Conservation (phyloP, 805 yeast genomes). For the Wickerhamiella allomyrinae region DNA sequence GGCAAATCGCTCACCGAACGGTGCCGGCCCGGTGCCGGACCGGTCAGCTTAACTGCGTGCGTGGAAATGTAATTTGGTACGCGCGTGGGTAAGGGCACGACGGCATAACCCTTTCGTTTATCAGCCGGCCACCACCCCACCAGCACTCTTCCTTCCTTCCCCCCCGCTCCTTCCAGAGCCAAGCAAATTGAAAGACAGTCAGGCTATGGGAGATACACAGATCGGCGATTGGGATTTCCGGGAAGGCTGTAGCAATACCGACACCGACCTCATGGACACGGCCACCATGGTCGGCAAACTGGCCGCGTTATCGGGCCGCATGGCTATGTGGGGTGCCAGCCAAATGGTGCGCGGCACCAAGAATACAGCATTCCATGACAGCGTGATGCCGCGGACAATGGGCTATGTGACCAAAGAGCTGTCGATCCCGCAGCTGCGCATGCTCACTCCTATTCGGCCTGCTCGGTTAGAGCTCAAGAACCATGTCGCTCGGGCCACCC, state of each 20-base stretch:
- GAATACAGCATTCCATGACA: background rate
- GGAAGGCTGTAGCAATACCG: constrained; percentile 5
- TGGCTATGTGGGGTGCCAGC: background rate
- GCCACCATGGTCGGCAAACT: background rate
- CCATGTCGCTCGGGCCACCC: background rate
- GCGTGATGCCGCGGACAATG: constrained; percentile 3
- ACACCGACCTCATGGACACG: background rate
- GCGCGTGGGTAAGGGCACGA: no score
- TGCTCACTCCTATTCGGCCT: constrained; percentile 14
- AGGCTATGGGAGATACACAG: constrained; percentile 1
- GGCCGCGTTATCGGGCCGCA: background rate
- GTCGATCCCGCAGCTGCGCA: constrained; percentile 13
- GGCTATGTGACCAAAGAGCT: constrained; percentile 11
- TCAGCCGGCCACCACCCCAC: no score
- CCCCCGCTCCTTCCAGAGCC: no score
- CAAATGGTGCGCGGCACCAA: background rate
- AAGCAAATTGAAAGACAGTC: no score
- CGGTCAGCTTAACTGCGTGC: no score
- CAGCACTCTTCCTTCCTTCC: no score
- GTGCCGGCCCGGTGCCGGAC: no score
- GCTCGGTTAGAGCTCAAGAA: constrained; percentile 10
- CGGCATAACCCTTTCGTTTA: no score
- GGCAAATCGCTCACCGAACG: no score
- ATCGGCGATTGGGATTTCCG: constrained; percentile 4
- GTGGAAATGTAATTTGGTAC: no score